Base-by-base conservation (phyloP, 805 yeast genomes). In the Tanozyma kutaoensis region DNA sequence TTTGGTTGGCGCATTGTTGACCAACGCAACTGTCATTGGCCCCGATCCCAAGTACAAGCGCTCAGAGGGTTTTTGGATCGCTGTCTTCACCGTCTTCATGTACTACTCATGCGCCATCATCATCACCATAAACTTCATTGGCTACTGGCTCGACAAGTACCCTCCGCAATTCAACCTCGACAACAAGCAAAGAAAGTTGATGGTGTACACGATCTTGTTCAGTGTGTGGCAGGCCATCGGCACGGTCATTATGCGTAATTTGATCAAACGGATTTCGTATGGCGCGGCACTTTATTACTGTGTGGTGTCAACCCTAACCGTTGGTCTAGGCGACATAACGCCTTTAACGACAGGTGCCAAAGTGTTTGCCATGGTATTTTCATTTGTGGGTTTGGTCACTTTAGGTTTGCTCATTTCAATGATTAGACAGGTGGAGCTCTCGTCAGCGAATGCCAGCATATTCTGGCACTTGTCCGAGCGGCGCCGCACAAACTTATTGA, bases 31-130 rank as follows among this genome's bases (percentile, higher is more conserved):
- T 3, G 40, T 40, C 21, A 29, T 31, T 24, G 42, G 38, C 13
- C 20, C 24, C 2, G 30, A 37, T 30, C 26, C 41, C 8, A 25
- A 17, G 6, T 38, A 33, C 30, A 14, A 22, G 4, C 50, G 58
- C 10, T 55, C 81, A 0, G 76, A 70, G 36, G 94, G 93, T 2
- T 84, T 68, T 45, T 84, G 86, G 85, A 76, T 64, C 47, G 93
- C 84, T 0, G 68, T 69, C 1, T 51, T 76, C 33, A 79, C 93
- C 0, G 62, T 71, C 4, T 52, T 62, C 2, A 50, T 80, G 15
- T 82, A 85, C 46, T 64, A 69, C 32, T 24, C 54, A 5, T 76
- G 86, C 37, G 60, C 74, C 3, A 12, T 58, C 2, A 45, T 73
- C 11, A 55, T 81, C 24, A 29, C 61, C 1, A 34, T 71, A 20